These are phyloP conservation scores for Erodium trifolium DNA, from an alignment of 441 rosid species.

Conservation along the genomic window DNA sequence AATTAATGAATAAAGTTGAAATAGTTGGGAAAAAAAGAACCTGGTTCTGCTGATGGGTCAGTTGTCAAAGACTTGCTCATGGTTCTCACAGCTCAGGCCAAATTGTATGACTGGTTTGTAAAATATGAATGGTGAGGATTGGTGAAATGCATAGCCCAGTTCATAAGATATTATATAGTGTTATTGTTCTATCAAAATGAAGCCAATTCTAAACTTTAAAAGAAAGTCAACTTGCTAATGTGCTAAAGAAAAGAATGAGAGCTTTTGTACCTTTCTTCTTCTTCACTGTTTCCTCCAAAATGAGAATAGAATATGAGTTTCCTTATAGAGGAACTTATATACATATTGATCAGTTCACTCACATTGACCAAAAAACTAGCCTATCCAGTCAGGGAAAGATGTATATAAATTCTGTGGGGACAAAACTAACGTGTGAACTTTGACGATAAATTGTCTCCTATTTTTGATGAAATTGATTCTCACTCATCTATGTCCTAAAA, in stretches of 20 bases:
- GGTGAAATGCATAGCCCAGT: neutral
- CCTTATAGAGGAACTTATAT: too few species aligned
- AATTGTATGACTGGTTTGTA: neutral
- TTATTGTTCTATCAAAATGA: neutral
- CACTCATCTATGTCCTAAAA: neutral
- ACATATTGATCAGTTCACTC: too few species aligned
- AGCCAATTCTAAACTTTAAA: neutral
- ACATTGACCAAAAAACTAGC: too few species aligned
- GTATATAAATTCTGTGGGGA: too few species aligned
- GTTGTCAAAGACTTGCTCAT: neutral
- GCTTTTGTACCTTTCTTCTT: slow-evolving; percentile 8
- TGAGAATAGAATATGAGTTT: neutral
- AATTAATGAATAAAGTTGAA: neutral
- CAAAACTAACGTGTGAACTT: too few species aligned
- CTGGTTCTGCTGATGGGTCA: slow-evolving; percentile 1
- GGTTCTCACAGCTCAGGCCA: neutral
- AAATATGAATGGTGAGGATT: slow-evolving; percentile 1
- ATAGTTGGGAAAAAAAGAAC: neutral
- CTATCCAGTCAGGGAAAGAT: too few species aligned
- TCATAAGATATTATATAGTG: slow-evolving; percentile 1
- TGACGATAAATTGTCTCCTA: too few species aligned
- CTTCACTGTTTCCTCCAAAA: neutral
- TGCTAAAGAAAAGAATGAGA: slow-evolving; percentile 1
- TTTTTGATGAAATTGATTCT: neutral
- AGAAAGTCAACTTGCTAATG: neutral